These are phyloP conservation scores for Posidonia australis DNA, from an alignment of 106 monocot genomes.

Conservation along the genomic window DNA sequence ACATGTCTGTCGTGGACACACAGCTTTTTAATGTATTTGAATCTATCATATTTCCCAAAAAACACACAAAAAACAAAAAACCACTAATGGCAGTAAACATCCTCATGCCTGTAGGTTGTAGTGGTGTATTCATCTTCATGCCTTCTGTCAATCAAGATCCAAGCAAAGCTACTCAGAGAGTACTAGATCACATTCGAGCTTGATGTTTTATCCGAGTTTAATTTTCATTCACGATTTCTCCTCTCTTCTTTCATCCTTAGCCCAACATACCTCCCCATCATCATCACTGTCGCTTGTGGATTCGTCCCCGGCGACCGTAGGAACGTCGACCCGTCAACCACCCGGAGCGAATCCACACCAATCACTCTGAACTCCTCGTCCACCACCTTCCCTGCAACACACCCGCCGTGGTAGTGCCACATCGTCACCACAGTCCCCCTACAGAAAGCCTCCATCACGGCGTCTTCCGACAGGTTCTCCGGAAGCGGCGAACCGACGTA, in stretches of 20 bases:
- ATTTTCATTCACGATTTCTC: not conserved
- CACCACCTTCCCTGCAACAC: slow-evolving; percentile 5
- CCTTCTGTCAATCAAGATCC: too few species aligned
- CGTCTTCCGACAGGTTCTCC: not conserved
- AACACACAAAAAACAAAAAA: too few species aligned
- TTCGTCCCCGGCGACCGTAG: slow-evolving; percentile 12
- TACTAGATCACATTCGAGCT: too few species aligned
- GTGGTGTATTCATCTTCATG: too few species aligned
- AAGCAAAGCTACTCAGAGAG: too few species aligned
- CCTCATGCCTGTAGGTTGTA: too few species aligned
- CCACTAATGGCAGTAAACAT: too few species aligned
- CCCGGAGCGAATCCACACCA: slow-evolving; percentile 6
- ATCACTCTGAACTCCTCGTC: slow-evolving; percentile 9
- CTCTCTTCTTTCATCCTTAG: not conserved
- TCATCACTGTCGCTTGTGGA: slow-evolving; percentile 14
- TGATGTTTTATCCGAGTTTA: too few species aligned
- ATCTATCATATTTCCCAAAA: too few species aligned
- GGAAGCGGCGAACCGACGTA: too few species aligned
- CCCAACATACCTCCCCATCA: slow-evolving; percentile 16
- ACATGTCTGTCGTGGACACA: too few species aligned
- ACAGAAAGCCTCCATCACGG: slow-evolving; percentile 3
- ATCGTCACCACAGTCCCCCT: not conserved
- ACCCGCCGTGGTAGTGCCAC: slow-evolving; percentile 20
- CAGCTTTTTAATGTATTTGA: too few species aligned
- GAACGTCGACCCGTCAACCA: slow-evolving; percentile 12